Base-by-base conservation (phyloP, 495 filamentous ascomycete genomes). In the Penicillium mononematosum region DNA sequence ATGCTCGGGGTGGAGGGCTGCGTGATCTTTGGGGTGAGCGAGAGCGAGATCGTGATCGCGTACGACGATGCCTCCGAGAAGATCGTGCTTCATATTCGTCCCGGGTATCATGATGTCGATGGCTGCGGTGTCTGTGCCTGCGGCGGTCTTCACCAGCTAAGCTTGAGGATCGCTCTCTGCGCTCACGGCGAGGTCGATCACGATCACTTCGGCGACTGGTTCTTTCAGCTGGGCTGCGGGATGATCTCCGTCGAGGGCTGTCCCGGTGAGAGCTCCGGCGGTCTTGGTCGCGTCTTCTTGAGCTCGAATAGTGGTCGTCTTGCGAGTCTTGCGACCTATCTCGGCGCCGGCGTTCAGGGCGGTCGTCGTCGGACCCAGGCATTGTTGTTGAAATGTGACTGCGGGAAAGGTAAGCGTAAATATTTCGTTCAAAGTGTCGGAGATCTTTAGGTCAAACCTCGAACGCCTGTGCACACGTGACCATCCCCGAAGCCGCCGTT, bases 21-120 rank as follows among this genome's bases (percentile, higher is more conserved):
- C 60, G 65, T 24, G 67, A 70, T 45, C 42, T 64, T 55, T 66
- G 60, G 2, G 70, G 69, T n/a, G 78, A 73, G 32, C 67, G 71
- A 24, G 73, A 70, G 14, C 65, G 68, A 24, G 73, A 70, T 16
- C 64, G 68, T 5, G 68, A 65, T 22, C 55, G 66, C 20, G 61
- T 51, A 49, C 64, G 64, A 32, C 72, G 67, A 17, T 61, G 62
- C 56, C 66, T 63, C 32, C 64, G 59, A 5, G 63, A 70, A 1
- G 68, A 61, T 46, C 63, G 58, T 25, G 67, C 59, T 50, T 61
- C 59, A 17, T 67, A 60, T 46, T 55, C 45, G 50, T 67, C 52
- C 24, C 63, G 71, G 31, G 66, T 68, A 34, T 67, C 68, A 38
- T 68, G 66, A 52, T 67, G 59, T 45, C 64, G 58, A 41, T 64